phyloP scores from a whole-genome alignment of 352 stramenopile genomes.

The Phytophthora rubi region DNA sequence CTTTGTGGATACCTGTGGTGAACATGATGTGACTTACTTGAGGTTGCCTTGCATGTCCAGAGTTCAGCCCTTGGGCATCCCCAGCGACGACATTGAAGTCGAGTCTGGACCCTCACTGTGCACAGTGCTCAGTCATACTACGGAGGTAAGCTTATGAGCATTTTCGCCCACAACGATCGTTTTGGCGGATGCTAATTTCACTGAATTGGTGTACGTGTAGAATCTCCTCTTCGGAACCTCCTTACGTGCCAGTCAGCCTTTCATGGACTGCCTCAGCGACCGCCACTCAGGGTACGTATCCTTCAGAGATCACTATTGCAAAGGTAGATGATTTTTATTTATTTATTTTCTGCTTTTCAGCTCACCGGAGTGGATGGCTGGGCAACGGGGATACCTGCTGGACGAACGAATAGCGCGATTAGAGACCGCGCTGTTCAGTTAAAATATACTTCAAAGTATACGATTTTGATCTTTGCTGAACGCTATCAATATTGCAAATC shows the following conservation, averaged over 20 bases:
- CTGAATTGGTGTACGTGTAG: conserved; percentile 14
- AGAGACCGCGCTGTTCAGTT: conserved; percentile 47
- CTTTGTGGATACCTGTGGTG: neutral
- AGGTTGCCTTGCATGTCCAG: conserved; percentile 20
- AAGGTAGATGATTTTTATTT: neutral
- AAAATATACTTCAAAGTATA: neutral
- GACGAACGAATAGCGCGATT: conserved; percentile 55
- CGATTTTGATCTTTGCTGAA: too few species aligned
- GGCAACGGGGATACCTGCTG: conserved; percentile 42
- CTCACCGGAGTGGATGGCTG: conserved; percentile 55
- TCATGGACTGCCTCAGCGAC: conserved; percentile 64
- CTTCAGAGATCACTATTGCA: neutral
- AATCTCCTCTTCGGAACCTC: conserved; percentile 58
- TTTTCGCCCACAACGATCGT: neutral
- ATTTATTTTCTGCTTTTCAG: conserved; percentile 17
- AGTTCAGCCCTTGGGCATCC: conserved; percentile 51
- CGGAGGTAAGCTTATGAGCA: conserved; percentile 55
- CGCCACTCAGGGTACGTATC: conserved; percentile 48
- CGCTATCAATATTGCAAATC: too few species aligned
- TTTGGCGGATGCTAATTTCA: neutral
- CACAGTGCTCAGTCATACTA: conserved; percentile 68
- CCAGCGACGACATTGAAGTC: conserved; percentile 60
- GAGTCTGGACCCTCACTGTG: conserved; percentile 61
- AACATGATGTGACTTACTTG: neutral
- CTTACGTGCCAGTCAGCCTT: conserved; percentile 52